phyloP scores from a whole-genome alignment of 768 basidiomycete species.

The Leccinellum rugosiceps region DNA sequence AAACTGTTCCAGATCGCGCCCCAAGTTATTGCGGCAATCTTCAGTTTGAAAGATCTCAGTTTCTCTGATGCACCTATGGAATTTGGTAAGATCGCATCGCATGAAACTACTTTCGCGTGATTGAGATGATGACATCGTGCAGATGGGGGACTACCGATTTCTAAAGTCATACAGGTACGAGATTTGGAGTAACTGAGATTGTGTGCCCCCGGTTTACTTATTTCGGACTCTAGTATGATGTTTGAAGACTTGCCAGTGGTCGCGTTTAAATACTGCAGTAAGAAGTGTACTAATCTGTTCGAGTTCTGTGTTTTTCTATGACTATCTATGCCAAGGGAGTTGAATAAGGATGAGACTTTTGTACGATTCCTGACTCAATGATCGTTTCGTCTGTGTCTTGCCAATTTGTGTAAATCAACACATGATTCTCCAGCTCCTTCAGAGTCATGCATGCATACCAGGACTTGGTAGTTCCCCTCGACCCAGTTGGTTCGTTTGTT shows the following conservation, averaged over 20 bases:
- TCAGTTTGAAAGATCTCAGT: conserved; percentile 40
- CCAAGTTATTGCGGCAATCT: conserved; percentile 42
- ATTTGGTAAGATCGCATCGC: conserved; percentile 8
- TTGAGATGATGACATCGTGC: neutral
- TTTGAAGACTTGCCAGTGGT: conserved; percentile 10
- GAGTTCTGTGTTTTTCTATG: too few relatives aligned
- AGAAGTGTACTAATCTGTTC: too few relatives aligned
- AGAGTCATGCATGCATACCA: too few relatives aligned
- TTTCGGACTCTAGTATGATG: conserved; percentile 5
- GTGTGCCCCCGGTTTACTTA: neutral
- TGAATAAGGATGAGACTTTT: too few relatives aligned
- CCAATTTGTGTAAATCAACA: too few relatives aligned
- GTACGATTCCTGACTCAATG: too few relatives aligned
- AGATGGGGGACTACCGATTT: conserved; percentile 16
- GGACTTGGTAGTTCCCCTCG: too few relatives aligned
- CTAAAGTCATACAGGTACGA: conserved; percentile 18
- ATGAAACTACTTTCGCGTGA: neutral
- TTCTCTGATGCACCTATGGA: conserved; percentile 4
- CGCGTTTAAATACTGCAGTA: too few relatives aligned
- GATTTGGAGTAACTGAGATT: neutral
- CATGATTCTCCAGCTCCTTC: too few relatives aligned
- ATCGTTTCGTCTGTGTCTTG: too few relatives aligned
- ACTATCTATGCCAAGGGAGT: too few relatives aligned
- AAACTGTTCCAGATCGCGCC: conserved; percentile 38
- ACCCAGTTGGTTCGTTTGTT: too few relatives aligned